Evolutionary conservation across 495 filamentous ascomycete genomes (phyloP).

Genomic region (Penicillium cataractarum): DNA sequence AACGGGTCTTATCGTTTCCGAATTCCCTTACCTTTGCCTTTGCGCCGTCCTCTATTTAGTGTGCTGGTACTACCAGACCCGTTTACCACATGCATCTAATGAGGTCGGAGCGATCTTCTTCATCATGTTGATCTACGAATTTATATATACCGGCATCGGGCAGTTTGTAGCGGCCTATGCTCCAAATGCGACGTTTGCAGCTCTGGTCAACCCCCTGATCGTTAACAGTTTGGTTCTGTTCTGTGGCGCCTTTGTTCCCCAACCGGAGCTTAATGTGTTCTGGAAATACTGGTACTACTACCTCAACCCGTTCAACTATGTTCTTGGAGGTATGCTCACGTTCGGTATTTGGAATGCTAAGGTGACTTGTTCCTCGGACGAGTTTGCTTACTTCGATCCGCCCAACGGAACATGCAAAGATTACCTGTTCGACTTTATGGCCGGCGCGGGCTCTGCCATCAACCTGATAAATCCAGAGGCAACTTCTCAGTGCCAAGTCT

Average conservation of each 20-base stretch:
- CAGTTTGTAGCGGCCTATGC: constrained; percentile 1
- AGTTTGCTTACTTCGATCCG: constrained; percentile 58
- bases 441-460: too few species aligned
- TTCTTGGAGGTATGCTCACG: constrained; percentile 61
- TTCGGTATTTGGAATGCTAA: constrained; percentile 57
- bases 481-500: too few species aligned
- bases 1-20: constrained; percentile 49
- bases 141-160: not conserved
- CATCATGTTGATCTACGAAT: not conserved
- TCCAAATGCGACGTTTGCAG: not conserved
- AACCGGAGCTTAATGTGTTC: constrained; percentile 55
- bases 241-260: constrained; percentile 4
- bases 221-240: not conserved
- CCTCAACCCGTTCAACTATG: constrained; percentile 69
- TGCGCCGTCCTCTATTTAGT: constrained; percentile 48
- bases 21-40: constrained; percentile 53
- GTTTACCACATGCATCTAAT: not conserved
- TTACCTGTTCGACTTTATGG: too few species aligned
- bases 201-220: not conserved
- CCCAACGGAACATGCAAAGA: too few species aligned
- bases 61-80: constrained; percentile 45
- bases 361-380: constrained; percentile 57
- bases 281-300: constrained; percentile 75
- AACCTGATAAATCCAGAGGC: too few species aligned
- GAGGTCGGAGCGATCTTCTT: not conserved